Base-by-base conservation (phyloP, 2,329 filamentous ascomycete genomes). In the Trichoderma citrinoviride region DNA sequence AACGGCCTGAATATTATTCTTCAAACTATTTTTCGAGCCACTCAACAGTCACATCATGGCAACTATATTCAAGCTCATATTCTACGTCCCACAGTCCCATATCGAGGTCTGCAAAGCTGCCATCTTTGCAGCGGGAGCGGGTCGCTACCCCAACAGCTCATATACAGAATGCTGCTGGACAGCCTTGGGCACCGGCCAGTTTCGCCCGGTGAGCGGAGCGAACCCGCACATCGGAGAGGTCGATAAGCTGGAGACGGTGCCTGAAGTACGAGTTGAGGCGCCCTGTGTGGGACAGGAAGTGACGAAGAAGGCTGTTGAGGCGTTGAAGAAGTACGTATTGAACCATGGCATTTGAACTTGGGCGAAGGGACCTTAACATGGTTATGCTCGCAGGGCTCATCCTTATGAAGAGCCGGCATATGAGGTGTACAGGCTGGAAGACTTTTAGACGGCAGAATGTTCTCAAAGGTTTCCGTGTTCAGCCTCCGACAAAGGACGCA, bases 211-310 rank as follows among this genome's bases (percentile, higher is more conserved):
- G 0, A 80, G 81, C 62, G 73, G 78, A 0, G 87, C 89, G 1
- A 87, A 87, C 54, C 89, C 89, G 3, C 77, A 86, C 70, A 86
- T 90, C 67, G 89, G 89, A 0, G 76, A 76, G 10, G 77, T 81
- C 1, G 87, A 87, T 0, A 73, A 78, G 46, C 70, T 90, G 0
- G 87, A 90, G 74, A 73, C 85, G 65, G 79, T 85, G 0, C 79
- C 83, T 3, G 89, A 91, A 74, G 79, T 83, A 1, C 81, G 82
- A 54, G 85, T 90, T 17, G 88, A 92, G 78, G 83, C 84, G 1
- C 71, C 90, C 3, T 88, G 87, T 71, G 69, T 85, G 0, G 86
- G 87, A 0, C 81, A 83, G 70, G 84, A 89, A 8, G 79, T 84
- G 19, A 80, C 80, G 0, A 80, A 77, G 67, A 80, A 80, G 44